Percentiles rank a stretch among this genome's conserved stretches.
These are phyloP conservation scores for Vishniacozyma victoriae DNA, from an alignment of 768 basidiomycete genomes.

Conservation along the genomic window DNA sequence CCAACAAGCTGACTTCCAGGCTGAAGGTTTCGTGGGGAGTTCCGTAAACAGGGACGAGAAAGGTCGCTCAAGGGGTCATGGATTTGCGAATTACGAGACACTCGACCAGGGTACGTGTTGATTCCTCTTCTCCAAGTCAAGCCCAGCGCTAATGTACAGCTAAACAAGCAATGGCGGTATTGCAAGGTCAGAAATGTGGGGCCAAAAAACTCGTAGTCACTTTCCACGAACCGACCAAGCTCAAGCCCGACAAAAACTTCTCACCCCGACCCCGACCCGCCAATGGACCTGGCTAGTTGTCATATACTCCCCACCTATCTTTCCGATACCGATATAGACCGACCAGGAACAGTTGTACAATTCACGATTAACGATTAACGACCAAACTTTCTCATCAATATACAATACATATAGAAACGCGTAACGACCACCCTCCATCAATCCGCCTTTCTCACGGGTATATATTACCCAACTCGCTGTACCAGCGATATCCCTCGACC, in stretches of 20 bases:
- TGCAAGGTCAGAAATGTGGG: constrained; percentile 24
- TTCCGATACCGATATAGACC: constrained; percentile 2
- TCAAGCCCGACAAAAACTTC: constrained; percentile 33
- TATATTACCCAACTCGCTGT: no score
- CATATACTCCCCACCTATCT: constrained; percentile 2
- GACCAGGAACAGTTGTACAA: not conserved
- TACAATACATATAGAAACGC: no score
- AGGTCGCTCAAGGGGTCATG: constrained; percentile 88
- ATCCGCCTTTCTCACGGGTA: no score
- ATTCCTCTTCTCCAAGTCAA: not conserved
- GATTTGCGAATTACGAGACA: constrained; percentile 75
- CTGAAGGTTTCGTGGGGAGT: no score
- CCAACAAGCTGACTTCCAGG: no score
- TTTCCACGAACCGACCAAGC: constrained; percentile 30
- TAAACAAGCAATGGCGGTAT: constrained; percentile 16
- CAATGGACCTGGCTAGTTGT: constrained; percentile 1
- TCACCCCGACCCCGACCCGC: constrained; percentile 1
- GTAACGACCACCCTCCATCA: no score
- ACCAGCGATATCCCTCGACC: no score
- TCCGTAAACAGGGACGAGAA: constrained; percentile 96
- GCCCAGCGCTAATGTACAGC: constrained; percentile 6
- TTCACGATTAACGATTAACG: not conserved
- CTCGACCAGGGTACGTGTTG: constrained; percentile 31
- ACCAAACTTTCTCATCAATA: no score
- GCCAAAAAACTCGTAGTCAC: constrained; percentile 22